phyloP scores from a whole-genome alignment of 805 yeast species.

The Wickerhamiella alocasiicola region DNA sequence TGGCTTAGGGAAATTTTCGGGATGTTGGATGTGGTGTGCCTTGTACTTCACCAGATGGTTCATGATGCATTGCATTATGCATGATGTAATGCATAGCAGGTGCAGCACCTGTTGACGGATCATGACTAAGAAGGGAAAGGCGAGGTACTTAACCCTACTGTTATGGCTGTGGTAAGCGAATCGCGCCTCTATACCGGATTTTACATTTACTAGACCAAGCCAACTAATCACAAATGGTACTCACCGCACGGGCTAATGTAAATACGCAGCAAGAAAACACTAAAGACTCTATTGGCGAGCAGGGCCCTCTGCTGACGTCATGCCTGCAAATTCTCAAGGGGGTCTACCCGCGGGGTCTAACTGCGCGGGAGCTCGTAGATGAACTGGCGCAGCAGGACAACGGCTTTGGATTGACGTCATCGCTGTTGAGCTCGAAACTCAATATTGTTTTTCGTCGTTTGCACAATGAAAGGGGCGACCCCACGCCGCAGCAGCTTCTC shows the following conservation, averaged over 20 bases:
- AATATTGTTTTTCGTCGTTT: conserved; percentile 25
- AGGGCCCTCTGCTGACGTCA: conserved; percentile 3
- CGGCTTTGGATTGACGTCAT: conserved; percentile 15
- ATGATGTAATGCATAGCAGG: too few species aligned
- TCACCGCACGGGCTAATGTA: background rate
- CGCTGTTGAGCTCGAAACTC: conserved; percentile 26
- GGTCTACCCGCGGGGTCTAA: conserved; percentile 22
- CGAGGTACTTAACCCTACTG: too few species aligned
- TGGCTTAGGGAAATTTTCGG: too few species aligned
- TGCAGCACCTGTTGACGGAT: too few species aligned
- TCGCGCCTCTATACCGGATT: too few species aligned
- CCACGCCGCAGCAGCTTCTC: conserved; percentile 14
- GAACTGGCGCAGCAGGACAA: conserved; percentile 13
- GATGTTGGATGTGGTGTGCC: too few species aligned
- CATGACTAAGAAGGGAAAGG: too few species aligned
- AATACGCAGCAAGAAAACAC: too few species aligned
- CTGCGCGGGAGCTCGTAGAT: conserved; percentile 24
- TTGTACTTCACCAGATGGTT: too few species aligned
- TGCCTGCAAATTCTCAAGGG: conserved; percentile 21
- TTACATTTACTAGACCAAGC: background rate
- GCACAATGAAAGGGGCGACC: conserved; percentile 20
- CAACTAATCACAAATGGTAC: background rate
- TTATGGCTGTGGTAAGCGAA: too few species aligned
- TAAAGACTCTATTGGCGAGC: background rate
- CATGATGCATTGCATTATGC: too few species aligned